These are phyloP conservation scores for Bipolaris zeicola DNA, from an alignment of 2,329 filamentous ascomycete genomes.

Conservation along the genomic window DNA sequence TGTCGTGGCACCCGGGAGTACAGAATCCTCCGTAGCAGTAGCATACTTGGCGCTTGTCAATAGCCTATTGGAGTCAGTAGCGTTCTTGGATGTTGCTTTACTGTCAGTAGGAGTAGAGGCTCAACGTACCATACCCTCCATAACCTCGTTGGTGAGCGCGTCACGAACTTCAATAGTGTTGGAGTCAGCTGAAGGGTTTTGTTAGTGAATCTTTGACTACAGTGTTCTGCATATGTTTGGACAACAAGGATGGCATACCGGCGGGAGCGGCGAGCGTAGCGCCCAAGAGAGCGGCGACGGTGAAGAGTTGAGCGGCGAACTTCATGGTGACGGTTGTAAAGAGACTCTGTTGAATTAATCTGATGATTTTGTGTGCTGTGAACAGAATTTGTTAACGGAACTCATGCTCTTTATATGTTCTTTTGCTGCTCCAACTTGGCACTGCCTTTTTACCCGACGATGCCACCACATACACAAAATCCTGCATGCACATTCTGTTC, in stretches of 20 bases:
- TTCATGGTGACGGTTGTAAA: background rate
- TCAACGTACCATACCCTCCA: background rate
- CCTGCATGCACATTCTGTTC: background rate
- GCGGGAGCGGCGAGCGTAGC: background rate
- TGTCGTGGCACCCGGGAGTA: background rate
- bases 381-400: background rate
- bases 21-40: slow-evolving; percentile 7
- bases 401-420: background rate
- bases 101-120: background rate
- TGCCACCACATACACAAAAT: background rate
- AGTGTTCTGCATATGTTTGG: too few species aligned
- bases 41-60: slow-evolving; percentile 1
- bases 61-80: background rate
- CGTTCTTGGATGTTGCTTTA: background rate
- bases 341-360: too few species aligned
- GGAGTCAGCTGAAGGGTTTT: background rate
- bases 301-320: slow-evolving; percentile 1
- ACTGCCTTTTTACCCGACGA: background rate
- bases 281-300: slow-evolving; percentile 3
- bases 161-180: slow-evolving; percentile 2
- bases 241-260: background rate
- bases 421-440: background rate
- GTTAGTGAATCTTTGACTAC: background rate
- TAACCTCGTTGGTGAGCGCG: background rate
- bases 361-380: background rate